Percentiles rank a stretch among this genome's conserved stretches.
phyloP scores from a whole-genome alignment of 108 stramenopile species.

The Craspedostauros australis region DNA sequence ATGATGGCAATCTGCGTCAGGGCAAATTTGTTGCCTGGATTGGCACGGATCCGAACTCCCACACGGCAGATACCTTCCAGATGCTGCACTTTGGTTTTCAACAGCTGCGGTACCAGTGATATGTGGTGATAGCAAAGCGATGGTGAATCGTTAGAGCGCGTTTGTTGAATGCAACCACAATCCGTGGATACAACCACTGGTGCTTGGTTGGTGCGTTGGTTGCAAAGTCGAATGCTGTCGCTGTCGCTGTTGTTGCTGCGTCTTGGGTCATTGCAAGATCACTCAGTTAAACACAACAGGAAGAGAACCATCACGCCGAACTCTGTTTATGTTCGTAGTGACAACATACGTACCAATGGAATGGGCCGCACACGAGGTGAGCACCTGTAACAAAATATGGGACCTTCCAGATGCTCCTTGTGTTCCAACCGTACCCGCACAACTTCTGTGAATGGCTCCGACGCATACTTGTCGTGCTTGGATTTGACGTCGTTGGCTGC shows the following conservation, averaged over 20 bases:
- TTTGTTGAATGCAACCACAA: background rate
- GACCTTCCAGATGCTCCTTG: conserved; percentile 12
- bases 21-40: conserved; percentile 31
- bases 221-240: too few species aligned
- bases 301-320: background rate
- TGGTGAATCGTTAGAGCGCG: background rate
- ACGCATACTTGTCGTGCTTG: background rate
- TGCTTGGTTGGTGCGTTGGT: too few species aligned
- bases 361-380: conserved; percentile 33
- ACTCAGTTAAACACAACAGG: background rate
- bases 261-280: background rate
- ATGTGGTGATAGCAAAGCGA: background rate
- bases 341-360: conserved; percentile 40
- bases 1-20: conserved; percentile 37
- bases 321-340: background rate
- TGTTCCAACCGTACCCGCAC: background rate
- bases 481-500: background rate
- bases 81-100: conserved; percentile 36
- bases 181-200: background rate
- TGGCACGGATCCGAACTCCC: conserved; percentile 50
- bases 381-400: conserved; percentile 33
- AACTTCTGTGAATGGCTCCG: background rate
- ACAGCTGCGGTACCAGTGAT: conserved; percentile 19
- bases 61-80: conserved; percentile 16
- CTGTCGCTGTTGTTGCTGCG: too few species aligned